Conservation (phyloP, 371 early-diverging fungal species). For the Vairimorpha ceranae region DNA sequence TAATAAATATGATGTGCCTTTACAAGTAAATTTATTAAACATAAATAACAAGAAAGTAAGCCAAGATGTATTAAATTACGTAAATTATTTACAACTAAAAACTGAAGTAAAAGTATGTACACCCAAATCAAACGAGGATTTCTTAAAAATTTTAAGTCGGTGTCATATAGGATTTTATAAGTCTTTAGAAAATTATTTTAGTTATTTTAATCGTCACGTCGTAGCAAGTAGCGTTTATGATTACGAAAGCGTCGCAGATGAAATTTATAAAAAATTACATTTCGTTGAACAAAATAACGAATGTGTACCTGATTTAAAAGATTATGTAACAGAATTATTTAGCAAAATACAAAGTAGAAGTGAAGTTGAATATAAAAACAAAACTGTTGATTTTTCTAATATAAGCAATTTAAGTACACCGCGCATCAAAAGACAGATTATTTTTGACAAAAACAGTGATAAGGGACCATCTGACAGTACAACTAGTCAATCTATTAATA, state of each 20-base stretch:
- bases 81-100: constrained; percentile 3
- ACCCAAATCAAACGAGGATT: constrained; percentile 12
- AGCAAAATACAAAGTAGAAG: not conserved
- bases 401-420: not conserved
- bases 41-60: not conserved
- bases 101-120: not conserved
- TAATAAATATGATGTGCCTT: not conserved
- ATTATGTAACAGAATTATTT: not conserved
- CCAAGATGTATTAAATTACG: constrained; percentile 6
- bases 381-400: not conserved
- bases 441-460: not conserved
- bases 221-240: constrained; percentile 14
- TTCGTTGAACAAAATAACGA: not conserved
- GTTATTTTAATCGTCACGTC: constrained; percentile 11
- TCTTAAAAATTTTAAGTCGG: not conserved
- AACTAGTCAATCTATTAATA: not conserved
- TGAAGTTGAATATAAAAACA: not conserved
- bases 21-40: constrained; percentile 19
- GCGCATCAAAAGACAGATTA: not conserved
- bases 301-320: not conserved
- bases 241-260: constrained; percentile 22
- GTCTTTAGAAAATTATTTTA: not conserved
- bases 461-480: not conserved
- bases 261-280: constrained; percentile 15
- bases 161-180: constrained; percentile 14